Conservation (phyloP, 2,329 filamentous ascomycete species). For the Coniochaeta hoffmannii region DNA sequence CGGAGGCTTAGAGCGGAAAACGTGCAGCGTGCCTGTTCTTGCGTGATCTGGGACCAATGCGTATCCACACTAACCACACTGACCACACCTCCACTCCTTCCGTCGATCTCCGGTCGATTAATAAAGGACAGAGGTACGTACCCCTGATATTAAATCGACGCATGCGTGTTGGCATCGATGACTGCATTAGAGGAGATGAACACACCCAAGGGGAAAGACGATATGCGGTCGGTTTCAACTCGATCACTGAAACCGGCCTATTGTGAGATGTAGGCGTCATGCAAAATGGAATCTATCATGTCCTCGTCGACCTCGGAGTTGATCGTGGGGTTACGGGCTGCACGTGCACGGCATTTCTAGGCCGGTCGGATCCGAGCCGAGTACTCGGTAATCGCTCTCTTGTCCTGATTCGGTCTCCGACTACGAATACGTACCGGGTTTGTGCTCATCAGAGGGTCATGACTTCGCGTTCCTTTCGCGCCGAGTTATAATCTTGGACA, state of each 20-base stretch:
- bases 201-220: no score
- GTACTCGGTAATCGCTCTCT: neutral
- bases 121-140: neutral
- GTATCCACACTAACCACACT: neutral
- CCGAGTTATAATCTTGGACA: no score
- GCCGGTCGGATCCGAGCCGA: neutral
- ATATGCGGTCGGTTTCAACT: neutral
- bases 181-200: neutral
- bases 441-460: neutral
- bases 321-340: neutral
- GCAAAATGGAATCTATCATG: neutral
- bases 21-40: constrained; percentile 1
- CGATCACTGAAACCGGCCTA: neutral
- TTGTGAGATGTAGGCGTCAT: neutral
- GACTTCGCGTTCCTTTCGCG: no score
- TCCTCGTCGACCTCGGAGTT: neutral
- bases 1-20: neutral
- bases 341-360: neutral
- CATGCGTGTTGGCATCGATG: neutral
- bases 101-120: neutral
- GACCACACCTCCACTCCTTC: neutral
- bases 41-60: neutral
- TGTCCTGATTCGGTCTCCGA: neutral
- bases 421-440: neutral
- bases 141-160: neutral